Evolutionary conservation across 495 filamentous ascomycete genomes (phyloP).

Genomic region (Aspergillus incahuasiensis): DNA sequence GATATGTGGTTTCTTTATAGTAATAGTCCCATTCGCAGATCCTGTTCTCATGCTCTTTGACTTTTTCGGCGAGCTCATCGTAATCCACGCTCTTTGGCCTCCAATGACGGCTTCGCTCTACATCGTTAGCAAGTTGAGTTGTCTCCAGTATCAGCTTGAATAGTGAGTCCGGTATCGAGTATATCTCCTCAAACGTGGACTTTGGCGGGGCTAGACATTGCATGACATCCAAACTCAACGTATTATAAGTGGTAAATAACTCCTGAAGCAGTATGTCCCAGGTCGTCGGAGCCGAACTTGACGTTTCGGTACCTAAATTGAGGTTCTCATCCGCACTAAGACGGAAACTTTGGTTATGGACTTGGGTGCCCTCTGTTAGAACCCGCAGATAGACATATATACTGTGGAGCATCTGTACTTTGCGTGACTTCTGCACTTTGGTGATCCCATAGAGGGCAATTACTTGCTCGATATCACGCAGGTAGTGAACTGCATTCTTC

Average conservation of each 20-base stretch:
- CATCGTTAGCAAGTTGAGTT: neutral
- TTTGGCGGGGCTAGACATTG: slow-evolving; percentile 1
- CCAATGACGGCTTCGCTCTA: neutral
- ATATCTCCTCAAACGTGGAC: slow-evolving; percentile 11
- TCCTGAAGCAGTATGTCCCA: slow-evolving; percentile 5
- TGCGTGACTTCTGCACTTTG: slow-evolving; percentile 11
- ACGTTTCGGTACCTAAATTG: neutral
- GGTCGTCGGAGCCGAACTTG: neutral
- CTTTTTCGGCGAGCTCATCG: neutral
- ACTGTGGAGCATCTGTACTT: slow-evolving; percentile 19
- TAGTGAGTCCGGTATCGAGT: slow-evolving; percentile 4
- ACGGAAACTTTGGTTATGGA: neutral
- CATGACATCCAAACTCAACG: slow-evolving; percentile 1
- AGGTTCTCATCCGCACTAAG: neutral
- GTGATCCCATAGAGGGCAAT: slow-evolving; percentile 6
- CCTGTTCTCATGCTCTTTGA: slow-evolving; percentile 4
- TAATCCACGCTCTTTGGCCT: neutral
- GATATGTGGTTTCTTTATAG: neutral
- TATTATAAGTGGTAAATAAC: neutral
- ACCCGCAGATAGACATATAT: slow-evolving; percentile 18
- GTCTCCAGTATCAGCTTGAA: slow-evolving; percentile 10
- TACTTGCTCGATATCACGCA: slow-evolving; percentile 7
- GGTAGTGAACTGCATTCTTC: slow-evolving; percentile 6
- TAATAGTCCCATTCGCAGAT: slow-evolving; percentile 7
- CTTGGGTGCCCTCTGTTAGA: slow-evolving; percentile 5